phyloP scores from a whole-genome alignment of 1,284 basidiomycete genomes.

The Tilletia walkeri region DNA sequence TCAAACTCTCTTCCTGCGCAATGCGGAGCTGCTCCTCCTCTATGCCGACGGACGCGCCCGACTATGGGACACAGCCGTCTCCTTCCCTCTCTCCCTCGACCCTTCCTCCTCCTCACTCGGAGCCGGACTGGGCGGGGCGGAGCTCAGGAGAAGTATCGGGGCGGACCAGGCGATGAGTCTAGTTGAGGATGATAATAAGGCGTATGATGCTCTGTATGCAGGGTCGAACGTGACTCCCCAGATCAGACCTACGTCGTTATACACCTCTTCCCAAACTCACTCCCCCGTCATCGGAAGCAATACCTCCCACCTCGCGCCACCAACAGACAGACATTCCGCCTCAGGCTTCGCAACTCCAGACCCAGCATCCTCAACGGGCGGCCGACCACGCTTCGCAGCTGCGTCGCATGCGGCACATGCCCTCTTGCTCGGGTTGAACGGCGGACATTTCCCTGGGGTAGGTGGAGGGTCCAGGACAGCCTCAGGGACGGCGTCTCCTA shows the following conservation, averaged over 20 bases:
- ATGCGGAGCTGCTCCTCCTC: constrained; percentile 71
- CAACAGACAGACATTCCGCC: background rate
- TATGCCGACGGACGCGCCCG: constrained; percentile 77
- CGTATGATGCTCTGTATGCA: constrained; percentile 8
- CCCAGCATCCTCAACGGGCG: background rate
- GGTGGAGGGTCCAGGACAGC: background rate
- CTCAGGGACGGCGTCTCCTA: constrained; percentile 1
- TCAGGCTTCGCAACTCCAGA: background rate
- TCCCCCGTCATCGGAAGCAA: background rate
- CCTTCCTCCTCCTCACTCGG: background rate
- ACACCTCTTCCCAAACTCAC: background rate
- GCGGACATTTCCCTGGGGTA: background rate
- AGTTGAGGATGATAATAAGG: constrained; percentile 60
- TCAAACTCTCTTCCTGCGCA: constrained; percentile 67
- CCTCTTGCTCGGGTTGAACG: background rate
- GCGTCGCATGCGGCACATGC: constrained; percentile 13
- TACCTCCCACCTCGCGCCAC: background rate
- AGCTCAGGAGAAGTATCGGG: constrained; percentile 80
- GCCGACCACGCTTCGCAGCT: constrained; percentile 13
- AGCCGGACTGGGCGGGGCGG: constrained; percentile 62
- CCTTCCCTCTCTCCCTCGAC: background rate
- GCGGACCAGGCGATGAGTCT: constrained; percentile 74
- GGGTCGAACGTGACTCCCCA: background rate
- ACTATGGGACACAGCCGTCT: constrained; percentile 72
- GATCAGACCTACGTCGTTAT: background rate